Evolutionary conservation across 225 moss, liverwort and hornwort species (phyloP).

Genomic region (Bryoerythrophyllum caledonicum): DNA sequence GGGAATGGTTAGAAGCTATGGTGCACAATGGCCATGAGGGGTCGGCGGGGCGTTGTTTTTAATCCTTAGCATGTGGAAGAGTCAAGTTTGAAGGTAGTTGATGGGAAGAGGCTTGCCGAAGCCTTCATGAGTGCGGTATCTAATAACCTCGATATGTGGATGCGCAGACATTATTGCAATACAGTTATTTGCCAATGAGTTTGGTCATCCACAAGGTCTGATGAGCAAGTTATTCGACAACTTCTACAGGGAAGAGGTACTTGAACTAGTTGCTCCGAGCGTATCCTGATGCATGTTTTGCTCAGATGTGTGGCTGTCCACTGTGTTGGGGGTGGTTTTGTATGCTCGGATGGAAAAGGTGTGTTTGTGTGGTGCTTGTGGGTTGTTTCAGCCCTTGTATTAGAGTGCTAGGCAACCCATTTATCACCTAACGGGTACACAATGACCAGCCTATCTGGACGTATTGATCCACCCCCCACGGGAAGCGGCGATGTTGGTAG

Average conservation of each 20-base stretch:
- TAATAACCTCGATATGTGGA: constrained; percentile 26
- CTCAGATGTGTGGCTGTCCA: not conserved
- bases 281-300: not conserved
- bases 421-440: too few species aligned
- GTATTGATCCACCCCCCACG: too few species aligned
- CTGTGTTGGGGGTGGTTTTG: too few species aligned
- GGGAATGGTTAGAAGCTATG: not conserved
- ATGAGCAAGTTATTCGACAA: constrained; percentile 62
- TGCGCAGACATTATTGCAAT: constrained; percentile 89
- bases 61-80: not conserved
- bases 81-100: not conserved
- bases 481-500: too few species aligned
- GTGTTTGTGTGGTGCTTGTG: too few species aligned
- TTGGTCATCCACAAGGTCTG: constrained; percentile 77
- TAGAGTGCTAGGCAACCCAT: too few species aligned
- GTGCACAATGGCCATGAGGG: not conserved
- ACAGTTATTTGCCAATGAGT: constrained; percentile 81
- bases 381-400: too few species aligned
- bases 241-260: constrained; percentile 83
- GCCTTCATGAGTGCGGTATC: not conserved
- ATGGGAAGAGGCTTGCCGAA: not conserved
- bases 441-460: too few species aligned
- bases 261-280: not conserved
- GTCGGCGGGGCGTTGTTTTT: not conserved
- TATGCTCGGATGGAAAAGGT: too few species aligned